phyloP scores from a whole-genome alignment of 306 rosid species.

The Inga oerstediana region DNA sequence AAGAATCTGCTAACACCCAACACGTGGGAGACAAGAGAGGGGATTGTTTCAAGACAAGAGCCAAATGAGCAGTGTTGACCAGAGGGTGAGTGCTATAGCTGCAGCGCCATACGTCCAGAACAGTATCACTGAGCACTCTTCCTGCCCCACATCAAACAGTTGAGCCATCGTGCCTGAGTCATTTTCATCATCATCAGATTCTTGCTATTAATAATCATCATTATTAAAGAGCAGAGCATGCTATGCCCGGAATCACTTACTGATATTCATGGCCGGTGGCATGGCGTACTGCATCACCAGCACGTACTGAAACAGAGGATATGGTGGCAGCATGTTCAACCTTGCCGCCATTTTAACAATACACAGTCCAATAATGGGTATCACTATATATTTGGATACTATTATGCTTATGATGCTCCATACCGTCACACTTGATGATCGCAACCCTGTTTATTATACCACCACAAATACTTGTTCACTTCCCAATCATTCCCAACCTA shows the following conservation, averaged over 20 bases:
- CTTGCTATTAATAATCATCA: too few species aligned
- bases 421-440: slow-evolving; percentile 50
- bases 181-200: background rate
- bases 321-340: slow-evolving; percentile 60
- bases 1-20: background rate
- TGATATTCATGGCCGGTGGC: slow-evolving; percentile 92
- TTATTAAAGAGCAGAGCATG: background rate
- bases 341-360: slow-evolving; percentile 59
- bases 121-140: slow-evolving; percentile 83
- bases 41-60: slow-evolving; percentile 35
- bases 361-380: slow-evolving; percentile 67
- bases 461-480: background rate
- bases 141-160: slow-evolving; percentile 80
- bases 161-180: slow-evolving; percentile 83
- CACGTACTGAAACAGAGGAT: slow-evolving; percentile 73
- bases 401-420: slow-evolving; percentile 39
- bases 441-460: slow-evolving; percentile 50
- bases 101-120: slow-evolving; percentile 82
- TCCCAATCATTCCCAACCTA: background rate
- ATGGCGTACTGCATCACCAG: slow-evolving; percentile 77
- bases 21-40: background rate
- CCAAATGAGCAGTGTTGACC: slow-evolving; percentile 84
- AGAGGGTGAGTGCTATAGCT: slow-evolving; percentile 68
- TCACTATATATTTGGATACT: slow-evolving; percentile 39
- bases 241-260: slow-evolving; percentile 39